Conservation (phyloP, 805 yeast genomes). For the Metschnikowia cerradonensis region DNA sequence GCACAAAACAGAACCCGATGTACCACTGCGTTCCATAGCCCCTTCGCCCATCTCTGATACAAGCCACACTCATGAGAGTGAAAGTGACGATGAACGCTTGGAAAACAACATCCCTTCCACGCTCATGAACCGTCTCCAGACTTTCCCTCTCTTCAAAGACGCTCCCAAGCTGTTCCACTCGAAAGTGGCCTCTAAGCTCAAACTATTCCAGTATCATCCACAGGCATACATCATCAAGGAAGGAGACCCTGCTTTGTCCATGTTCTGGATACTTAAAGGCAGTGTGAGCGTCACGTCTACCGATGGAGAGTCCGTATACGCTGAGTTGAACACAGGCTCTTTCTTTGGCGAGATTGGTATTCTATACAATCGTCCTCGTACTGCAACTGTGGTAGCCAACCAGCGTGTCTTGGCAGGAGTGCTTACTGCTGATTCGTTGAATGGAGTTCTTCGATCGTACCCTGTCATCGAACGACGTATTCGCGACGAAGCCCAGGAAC, state of each 20-base stretch:
- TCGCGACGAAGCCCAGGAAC: constrained; percentile 75
- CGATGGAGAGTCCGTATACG: constrained; percentile 72
- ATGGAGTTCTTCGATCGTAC: constrained; percentile 54
- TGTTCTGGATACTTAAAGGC: constrained; percentile 79
- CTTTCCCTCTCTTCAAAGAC: constrained; percentile 60
- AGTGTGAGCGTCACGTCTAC: constrained; percentile 72
- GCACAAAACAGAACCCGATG: not conserved
- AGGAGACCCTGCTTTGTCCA: constrained; percentile 70
- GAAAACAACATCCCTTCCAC: constrained; percentile 42
- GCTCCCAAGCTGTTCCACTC: constrained; percentile 66
- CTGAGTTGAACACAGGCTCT: constrained; percentile 64
- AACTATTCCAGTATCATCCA: constrained; percentile 58
- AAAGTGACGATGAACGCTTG: constrained; percentile 8
- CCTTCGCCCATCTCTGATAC: constrained; percentile 4
- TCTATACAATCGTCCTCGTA: constrained; percentile 67
- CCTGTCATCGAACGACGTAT: constrained; percentile 65
- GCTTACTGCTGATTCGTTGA: constrained; percentile 59
- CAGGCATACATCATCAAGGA: constrained; percentile 65
- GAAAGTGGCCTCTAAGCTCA: constrained; percentile 54
- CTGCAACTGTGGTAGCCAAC: constrained; percentile 73
- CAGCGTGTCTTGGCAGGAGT: constrained; percentile 66
- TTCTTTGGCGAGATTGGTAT: constrained; percentile 82
- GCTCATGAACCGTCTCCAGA: constrained; percentile 48
- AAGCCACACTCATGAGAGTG: constrained; percentile 4
- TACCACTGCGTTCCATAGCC: not conserved